Evolutionary conservation across 2,329 filamentous ascomycete species (phyloP), one percentile per base, ranked within the genome.

Genomic region (Cryphonectria radicalis): DNA sequence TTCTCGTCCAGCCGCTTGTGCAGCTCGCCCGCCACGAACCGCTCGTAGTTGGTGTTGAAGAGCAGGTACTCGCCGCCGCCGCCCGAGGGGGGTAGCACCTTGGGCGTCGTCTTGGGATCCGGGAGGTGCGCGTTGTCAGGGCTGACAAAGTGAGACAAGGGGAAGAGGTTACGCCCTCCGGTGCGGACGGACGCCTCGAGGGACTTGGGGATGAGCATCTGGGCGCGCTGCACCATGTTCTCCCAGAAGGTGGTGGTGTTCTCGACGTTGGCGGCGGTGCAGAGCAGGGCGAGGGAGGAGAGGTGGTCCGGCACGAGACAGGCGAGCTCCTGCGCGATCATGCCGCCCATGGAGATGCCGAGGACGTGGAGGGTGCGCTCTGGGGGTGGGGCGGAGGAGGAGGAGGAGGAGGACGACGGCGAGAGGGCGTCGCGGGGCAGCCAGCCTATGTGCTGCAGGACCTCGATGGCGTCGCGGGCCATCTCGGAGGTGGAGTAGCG

Each of bases 321-420:
- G 32, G 86, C 89, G 4, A 97, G 78, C 82, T 97, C 94, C 81
- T 97, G 94, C 2, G 93, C 89, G 76, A 97, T 95, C 94, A 97
- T 97, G 77, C 94, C 94, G 74, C 94, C 94, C 87, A 97, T 92
- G 72, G 91, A 93, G 74, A 95, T 90, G 70, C 94, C 94, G 46
- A 92, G 84, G 67, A 97, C 79, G 82, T 97, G 90, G 79, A 83
- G 85, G 82, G 76, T 84, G 76, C 78, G 85, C 19, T 55, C 40
- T 57, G 28, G 35, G n/a, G 63, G 7, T 6, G 25, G 22, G 40
- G 10, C 17, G 64, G 43, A 1, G 40, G 28, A 22, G 64, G 71
- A 78, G 11, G 78, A 69, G 3, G 70, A 65, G 42, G 60, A 69
- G 3, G 70, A 65, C 40, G 60, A 80, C 14, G 42, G 46, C 19